Evolutionary conservation across 345 rosid genomes (phyloP), one percentile per base, ranked within the genome.

Genomic region (Arabis alpina): DNA sequence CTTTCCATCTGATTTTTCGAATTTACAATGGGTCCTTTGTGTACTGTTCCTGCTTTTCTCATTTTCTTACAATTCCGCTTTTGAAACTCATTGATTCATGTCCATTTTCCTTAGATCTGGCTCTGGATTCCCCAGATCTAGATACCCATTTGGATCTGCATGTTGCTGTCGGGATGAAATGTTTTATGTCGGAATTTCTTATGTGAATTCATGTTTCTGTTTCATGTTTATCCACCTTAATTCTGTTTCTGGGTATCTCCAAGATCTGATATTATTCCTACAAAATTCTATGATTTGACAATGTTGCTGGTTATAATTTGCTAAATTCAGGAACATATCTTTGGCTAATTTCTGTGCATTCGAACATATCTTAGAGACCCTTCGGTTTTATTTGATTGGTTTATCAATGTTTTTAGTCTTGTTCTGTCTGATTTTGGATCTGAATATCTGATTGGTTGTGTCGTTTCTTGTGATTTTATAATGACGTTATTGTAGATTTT

Each of bases 1-100:
- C 76, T 83, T 79, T 72, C 77, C 80, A 79, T 73, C 10, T 6
- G 3, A 8, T 32, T 30, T 45, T 63, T 78, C 81, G 81, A 83
- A 83, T 79, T 42, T 83, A 79, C 70, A 80, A 78, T 83, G 84
- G 80, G 25, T 47, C 58, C 40, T 83, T 68, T 45, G 36, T 81
- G 80, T 77, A 80, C 83, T 5, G 36, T 32, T 0, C 36, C 8
- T 8, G 36, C 36, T 32, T 32, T 32, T 32, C 6, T 32, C 36
- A 32, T 32, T 32, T 32, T 32, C 36, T 32, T 32, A 32, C 36
- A 5, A 32, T 5, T 32, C 1, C 1, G 36, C 6, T 32, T 32
- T 8, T 32, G 36, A 32, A 32, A 5, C 1, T 32, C 8, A 1
- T 32, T 32, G 36, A 27, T 61, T 70, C 44, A 51, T 71, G 65